phyloP scores from a whole-genome alignment of 352 stramenopile genomes.

The Globisporangium carolinianum region DNA sequence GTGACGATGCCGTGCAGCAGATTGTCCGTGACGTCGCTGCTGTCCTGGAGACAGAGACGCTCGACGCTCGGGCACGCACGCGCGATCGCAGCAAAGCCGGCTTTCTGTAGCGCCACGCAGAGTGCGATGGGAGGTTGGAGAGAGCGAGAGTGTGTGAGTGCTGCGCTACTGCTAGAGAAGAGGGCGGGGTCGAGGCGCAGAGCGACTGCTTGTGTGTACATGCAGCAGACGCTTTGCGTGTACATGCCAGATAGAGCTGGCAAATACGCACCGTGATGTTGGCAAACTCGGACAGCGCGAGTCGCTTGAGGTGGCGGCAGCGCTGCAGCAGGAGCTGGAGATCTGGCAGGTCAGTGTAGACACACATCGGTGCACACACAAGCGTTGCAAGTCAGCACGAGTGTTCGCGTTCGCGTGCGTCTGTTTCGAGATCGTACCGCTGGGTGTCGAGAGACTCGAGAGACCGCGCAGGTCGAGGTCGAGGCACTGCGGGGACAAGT shows the following conservation, averaged over 20 bases:
- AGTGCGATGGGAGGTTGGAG: not conserved
- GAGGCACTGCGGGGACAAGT: slow-evolving; percentile 34
- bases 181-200: no score
- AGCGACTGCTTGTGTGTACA: not conserved
- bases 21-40: slow-evolving; percentile 47
- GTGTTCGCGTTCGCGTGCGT: not conserved
- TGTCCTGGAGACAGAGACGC: slow-evolving; percentile 32
- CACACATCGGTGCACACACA: not conserved
- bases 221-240: slow-evolving; percentile 1
- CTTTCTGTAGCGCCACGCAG: slow-evolving; percentile 28
- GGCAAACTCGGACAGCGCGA: slow-evolving; percentile 32
- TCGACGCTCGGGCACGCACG: slow-evolving; percentile 20
- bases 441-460: slow-evolving; percentile 11
- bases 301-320: slow-evolving; percentile 25
- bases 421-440: slow-evolving; percentile 18
- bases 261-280: slow-evolving; percentile 27
- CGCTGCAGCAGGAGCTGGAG: slow-evolving; percentile 28
- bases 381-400: not conserved
- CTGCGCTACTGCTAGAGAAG: slow-evolving; percentile 25
- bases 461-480: slow-evolving; percentile 44
- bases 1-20: slow-evolving; percentile 27
- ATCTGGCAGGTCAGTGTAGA: slow-evolving; percentile 14
- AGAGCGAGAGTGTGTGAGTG: no score
- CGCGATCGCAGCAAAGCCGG: slow-evolving; percentile 25
- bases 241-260: not conserved